Percentiles rank a stretch among this genome's conserved stretches.
Evolutionary conservation across 2,329 filamentous ascomycete species (phyloP).

Genomic region (Colletotrichum cuscutae): DNA sequence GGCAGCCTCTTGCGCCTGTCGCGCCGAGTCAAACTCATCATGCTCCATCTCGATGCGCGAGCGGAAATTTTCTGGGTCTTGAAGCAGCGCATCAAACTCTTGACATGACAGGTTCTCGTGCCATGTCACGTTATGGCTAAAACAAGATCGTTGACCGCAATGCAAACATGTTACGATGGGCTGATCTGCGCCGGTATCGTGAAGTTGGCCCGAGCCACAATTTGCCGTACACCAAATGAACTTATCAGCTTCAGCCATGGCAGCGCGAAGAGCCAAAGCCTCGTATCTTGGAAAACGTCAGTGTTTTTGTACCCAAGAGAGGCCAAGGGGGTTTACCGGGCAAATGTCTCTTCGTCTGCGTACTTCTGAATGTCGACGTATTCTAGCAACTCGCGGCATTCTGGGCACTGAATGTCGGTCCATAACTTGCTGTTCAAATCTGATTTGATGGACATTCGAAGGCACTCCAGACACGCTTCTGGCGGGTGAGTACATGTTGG

Average conservation of each 20-base stretch:
- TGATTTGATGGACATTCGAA: constrained; percentile 46
- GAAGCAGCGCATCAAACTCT: constrained; percentile 52
- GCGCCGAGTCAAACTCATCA: constrained; percentile 54
- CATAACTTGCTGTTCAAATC: constrained; percentile 49
- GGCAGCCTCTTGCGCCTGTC: constrained; percentile 59
- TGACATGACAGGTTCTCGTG: constrained; percentile 53
- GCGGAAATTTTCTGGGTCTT: constrained; percentile 51
- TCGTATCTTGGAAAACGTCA: constrained; percentile 49
- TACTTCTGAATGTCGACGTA: constrained; percentile 57
- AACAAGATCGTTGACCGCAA: constrained; percentile 54
- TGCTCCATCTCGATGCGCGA: constrained; percentile 52
- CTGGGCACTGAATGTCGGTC: constrained; percentile 62
- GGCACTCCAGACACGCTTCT: constrained; percentile 46
- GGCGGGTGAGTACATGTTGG: constrained; percentile 46
- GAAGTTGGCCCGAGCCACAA: constrained; percentile 64
- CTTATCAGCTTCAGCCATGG: constrained; percentile 53
- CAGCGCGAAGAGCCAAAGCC: constrained; percentile 52
- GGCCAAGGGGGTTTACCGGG: constrained; percentile 44
- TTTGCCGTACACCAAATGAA: constrained; percentile 65
- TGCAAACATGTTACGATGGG: constrained; percentile 54
- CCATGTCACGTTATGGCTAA: constrained; percentile 53
- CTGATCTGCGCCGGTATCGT: constrained; percentile 50
- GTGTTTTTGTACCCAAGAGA: neutral
- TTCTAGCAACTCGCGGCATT: constrained; percentile 56
- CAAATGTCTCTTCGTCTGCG: constrained; percentile 55